Evolutionary conservation across 768 basidiomycete genomes (phyloP), one percentile per base, ranked within the genome.

Genomic region (Mycena filopes): DNA sequence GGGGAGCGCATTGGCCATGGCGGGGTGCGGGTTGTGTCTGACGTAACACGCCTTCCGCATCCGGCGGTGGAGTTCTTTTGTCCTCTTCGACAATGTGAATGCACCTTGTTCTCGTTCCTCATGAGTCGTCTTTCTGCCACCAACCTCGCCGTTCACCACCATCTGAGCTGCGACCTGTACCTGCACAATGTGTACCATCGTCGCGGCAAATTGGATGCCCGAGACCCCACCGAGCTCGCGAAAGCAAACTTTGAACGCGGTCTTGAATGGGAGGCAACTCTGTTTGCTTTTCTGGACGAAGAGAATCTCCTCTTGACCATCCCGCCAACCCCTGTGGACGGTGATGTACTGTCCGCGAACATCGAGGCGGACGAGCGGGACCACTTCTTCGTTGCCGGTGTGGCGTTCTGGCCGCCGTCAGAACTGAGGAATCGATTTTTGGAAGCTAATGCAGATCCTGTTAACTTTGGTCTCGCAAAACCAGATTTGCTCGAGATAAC

Each of bases 401-500:
- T 84, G 49, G 73, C 73, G 4, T 84, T 85, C 68, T 75, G 74
- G 70, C 82, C 85, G 0, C 85, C 85, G 18, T 71, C 76, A 50
- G 71, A 72, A 13, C 70, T 85, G 54, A 66, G 69, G 13, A 64
- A 70, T 29, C 75, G 76, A n/a, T 85, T 80, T 60, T 57, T 62
- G n/a, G 65, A 73, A 57, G 69, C 67, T 11, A 78, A 75, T 6
- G 70, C 66, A 18, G 70, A 68, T 10, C 78, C 82, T 9, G 77
- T 85, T 10, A 71, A 63, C 4, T 85, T 86, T 71, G 80, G 83
- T 16, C 68, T 83, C 18, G 81, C 81, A 12, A 85, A 84, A 68
- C 85, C 84, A 1, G 85, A 86, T 68, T 72, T 86, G 1, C 65
- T 86, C 38, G 83, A 85, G 72, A 78, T 85, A 36, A 75, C 66